Evolutionary conservation across 495 filamentous ascomycete genomes (phyloP).

Genomic region (Pyrenula massariospora): DNA sequence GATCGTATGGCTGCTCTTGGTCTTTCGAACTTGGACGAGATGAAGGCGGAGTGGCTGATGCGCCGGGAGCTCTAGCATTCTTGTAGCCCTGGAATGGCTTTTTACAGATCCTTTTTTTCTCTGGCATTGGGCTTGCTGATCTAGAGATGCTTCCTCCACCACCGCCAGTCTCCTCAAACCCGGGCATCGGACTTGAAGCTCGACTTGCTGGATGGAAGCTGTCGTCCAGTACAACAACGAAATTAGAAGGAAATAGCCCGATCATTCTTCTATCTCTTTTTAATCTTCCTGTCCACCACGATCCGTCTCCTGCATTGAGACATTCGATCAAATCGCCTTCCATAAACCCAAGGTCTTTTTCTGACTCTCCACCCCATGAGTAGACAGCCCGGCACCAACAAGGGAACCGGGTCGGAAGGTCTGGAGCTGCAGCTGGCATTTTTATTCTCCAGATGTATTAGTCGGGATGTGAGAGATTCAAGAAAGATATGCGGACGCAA

Average conservation of each 20-base stretch:
- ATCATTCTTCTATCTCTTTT: constrained; percentile 76
- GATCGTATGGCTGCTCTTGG: constrained; percentile 20
- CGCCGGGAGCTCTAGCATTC: constrained; percentile 33
- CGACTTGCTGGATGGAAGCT: constrained; percentile 70
- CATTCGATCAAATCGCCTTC: constrained; percentile 98
- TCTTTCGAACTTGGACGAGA: constrained; percentile 20
- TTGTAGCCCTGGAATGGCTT: constrained; percentile 45
- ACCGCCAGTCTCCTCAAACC: constrained; percentile 25
- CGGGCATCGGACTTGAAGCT: constrained; percentile 62
- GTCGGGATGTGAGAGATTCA: not conserved
- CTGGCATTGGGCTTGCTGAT: constrained; percentile 30
- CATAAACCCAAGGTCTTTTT: constrained; percentile 87
- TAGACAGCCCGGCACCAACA: constrained; percentile 95
- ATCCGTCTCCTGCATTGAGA: constrained; percentile 91
- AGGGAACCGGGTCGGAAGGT: constrained; percentile 75
- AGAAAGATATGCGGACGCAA: too few relatives aligned
- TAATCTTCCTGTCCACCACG: constrained; percentile 94
- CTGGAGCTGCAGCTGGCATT: constrained; percentile 51
- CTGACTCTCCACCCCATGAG: constrained; percentile 95
- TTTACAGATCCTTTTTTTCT: constrained; percentile 37
- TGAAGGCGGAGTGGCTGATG: constrained; percentile 16
- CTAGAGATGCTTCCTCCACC: not conserved
- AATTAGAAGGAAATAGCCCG: constrained; percentile 92
- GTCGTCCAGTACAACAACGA: constrained; percentile 80
- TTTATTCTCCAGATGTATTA: not conserved